Evolutionary conservation across 2,329 filamentous ascomycete species (phyloP).

Genomic region (Clathrospora elynae): DNA sequence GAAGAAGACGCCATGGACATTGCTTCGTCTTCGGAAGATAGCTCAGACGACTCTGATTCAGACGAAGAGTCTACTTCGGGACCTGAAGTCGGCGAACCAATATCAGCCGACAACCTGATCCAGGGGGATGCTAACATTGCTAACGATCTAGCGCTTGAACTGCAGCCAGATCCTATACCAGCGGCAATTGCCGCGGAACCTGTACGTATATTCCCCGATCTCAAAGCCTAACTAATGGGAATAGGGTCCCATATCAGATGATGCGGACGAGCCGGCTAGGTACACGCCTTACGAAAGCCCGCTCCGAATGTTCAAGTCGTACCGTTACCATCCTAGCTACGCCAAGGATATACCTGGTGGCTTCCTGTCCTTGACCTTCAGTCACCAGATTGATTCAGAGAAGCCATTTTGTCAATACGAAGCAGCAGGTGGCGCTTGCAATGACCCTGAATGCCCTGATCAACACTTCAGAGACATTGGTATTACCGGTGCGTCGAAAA

Average conservation of each 20-base stretch:
- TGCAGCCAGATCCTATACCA: slow-evolving; percentile 35
- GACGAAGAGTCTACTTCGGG: slow-evolving; percentile 27
- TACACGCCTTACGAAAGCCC: slow-evolving; percentile 79
- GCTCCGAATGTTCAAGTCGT: slow-evolving; percentile 80
- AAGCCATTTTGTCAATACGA: slow-evolving; percentile 79
- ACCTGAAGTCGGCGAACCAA: slow-evolving; percentile 13
- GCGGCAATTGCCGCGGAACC: slow-evolving; percentile 14
- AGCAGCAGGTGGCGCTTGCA: slow-evolving; percentile 71
- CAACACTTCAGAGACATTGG: slow-evolving; percentile 81
- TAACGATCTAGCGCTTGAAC: slow-evolving; percentile 50
- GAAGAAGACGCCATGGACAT: slow-evolving; percentile 46
- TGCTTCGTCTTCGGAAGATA: slow-evolving; percentile 35
- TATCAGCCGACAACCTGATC: slow-evolving; percentile 16
- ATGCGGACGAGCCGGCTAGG: slow-evolving; percentile 29
- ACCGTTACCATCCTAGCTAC: slow-evolving; percentile 85
- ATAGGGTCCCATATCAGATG: slow-evolving; percentile 19
- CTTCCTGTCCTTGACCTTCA: slow-evolving; percentile 89
- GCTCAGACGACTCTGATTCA: slow-evolving; percentile 31
- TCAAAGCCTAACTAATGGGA: slow-evolving; percentile 21
- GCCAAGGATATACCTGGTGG: slow-evolving; percentile 71
- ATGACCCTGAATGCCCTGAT: slow-evolving; percentile 71
- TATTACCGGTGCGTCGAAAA: slow-evolving; percentile 71
- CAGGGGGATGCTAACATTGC: slow-evolving; percentile 29
- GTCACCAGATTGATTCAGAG: slow-evolving; percentile 80
- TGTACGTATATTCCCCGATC: slow-evolving; percentile 26